Percentiles rank a stretch among this genome's conserved stretches.
Conservation (phyloP, 441 rosid species). For the Daphne laureola region DNA sequence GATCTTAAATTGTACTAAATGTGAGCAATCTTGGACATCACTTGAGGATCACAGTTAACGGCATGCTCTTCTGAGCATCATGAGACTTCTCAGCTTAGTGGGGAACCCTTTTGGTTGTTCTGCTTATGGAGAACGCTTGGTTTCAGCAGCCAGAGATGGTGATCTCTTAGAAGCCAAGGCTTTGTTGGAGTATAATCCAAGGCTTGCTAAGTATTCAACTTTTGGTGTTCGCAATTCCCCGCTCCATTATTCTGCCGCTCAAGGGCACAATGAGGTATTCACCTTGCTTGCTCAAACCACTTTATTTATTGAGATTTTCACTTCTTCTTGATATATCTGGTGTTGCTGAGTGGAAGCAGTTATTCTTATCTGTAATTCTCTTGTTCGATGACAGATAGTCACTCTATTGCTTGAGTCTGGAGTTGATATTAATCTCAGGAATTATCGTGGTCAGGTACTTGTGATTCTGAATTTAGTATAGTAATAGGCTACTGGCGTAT, state of each 20-base stretch:
- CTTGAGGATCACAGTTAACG: no score
- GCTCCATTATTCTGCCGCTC: constrained; percentile 95
- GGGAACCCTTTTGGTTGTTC: constrained; percentile 96
- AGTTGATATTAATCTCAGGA: constrained; percentile 88
- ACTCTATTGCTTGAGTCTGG: constrained; percentile 91
- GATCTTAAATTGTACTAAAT: no score
- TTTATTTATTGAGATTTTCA: constrained; percentile 1
- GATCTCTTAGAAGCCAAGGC: constrained; percentile 94
- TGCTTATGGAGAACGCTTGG: constrained; percentile 91
- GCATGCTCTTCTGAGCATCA: constrained; percentile 14
- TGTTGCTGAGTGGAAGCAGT: constrained; percentile 1
- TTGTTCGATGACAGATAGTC: constrained; percentile 51
- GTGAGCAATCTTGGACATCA: no score
- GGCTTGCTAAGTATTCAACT: constrained; percentile 86
- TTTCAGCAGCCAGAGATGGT: constrained; percentile 95
- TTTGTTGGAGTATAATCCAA: constrained; percentile 82
- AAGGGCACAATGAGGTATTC: constrained; percentile 92
- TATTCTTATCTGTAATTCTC: constrained; percentile 7
- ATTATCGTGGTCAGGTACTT: constrained; percentile 93
- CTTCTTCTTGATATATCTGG: background rate
- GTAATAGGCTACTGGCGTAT: background rate
- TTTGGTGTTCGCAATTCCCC: constrained; percentile 95
- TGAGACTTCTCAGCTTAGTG: constrained; percentile 80
- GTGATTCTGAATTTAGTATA: background rate
- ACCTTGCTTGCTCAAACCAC: background rate